Conservation (phyloP, 495 filamentous ascomycete genomes). For the Glutinoglossum americanum region DNA sequence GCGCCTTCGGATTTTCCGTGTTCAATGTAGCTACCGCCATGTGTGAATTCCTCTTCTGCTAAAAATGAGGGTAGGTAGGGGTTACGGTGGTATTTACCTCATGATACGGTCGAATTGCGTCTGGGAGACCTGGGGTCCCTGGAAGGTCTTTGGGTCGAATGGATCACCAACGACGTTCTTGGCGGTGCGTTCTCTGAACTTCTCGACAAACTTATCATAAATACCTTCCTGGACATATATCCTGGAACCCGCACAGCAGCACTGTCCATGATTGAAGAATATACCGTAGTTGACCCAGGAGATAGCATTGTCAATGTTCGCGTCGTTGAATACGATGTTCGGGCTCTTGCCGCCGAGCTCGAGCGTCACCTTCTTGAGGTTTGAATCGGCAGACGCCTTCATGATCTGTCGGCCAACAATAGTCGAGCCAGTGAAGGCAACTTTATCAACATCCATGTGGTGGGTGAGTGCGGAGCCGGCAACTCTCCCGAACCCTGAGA, state of each 20-base stretch:
- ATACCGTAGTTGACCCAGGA: constrained; percentile 98
- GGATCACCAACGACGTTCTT: constrained; percentile 85
- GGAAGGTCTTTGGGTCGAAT: constrained; percentile 74
- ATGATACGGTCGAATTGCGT: constrained; percentile 95
- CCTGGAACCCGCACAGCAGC: constrained; percentile 91
- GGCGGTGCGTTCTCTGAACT: constrained; percentile 69
- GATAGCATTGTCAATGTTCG: constrained; percentile 88
- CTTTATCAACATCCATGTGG: constrained; percentile 97
- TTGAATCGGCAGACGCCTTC: constrained; percentile 85
- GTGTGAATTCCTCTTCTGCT: too few relatives aligned
- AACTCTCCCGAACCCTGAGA: constrained; percentile 76
- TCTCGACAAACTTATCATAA: constrained; percentile 80
- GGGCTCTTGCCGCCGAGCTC: constrained; percentile 96
- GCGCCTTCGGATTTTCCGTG: constrained; percentile 74
- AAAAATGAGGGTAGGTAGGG: background rate
- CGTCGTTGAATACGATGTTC: constrained; percentile 93
- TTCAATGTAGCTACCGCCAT: constrained; percentile 49
- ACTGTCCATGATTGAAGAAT: constrained; percentile 97
- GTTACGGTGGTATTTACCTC: constrained; percentile 24
- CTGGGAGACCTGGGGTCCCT: constrained; percentile 89
- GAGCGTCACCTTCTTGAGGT: constrained; percentile 98
- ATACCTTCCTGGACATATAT: constrained; percentile 90
- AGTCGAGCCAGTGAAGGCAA: constrained; percentile 95
- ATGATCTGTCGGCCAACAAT: constrained; percentile 77
- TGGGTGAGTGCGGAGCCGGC: constrained; percentile 81